These are phyloP conservation scores for Fusarium coicis DNA, from an alignment of 2,329 filamentous ascomycete genomes.

Conservation along the genomic window DNA sequence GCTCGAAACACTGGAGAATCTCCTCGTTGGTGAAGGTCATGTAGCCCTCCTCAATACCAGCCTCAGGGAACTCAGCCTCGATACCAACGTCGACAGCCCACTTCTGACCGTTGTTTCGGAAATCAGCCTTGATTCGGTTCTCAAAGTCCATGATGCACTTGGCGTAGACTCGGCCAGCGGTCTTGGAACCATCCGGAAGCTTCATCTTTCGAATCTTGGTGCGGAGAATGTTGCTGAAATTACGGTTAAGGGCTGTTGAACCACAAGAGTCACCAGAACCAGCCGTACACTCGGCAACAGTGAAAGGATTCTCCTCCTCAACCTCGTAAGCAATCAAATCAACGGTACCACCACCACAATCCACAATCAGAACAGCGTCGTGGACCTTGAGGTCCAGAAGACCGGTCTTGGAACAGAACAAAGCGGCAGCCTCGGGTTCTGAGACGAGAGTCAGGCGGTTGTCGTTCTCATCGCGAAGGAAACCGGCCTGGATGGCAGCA, in stretches of 20 bases:
- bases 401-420: constrained; percentile 98
- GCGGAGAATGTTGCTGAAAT: constrained; percentile 97
- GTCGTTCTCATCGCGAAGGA: constrained; percentile 96
- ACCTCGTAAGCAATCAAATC: constrained; percentile 99
- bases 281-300: constrained; percentile 95
- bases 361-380: constrained; percentile 97
- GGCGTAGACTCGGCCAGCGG: constrained; percentile 96
- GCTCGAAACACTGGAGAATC: constrained; percentile 98
- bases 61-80: constrained; percentile 96
- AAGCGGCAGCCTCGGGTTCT: constrained; percentile 94
- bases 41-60: constrained; percentile 97
- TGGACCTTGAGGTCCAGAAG: constrained; percentile 97
- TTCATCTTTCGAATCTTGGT: constrained; percentile 99
- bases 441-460: constrained; percentile 94
- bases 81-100: constrained; percentile 99
- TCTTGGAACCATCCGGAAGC: constrained; percentile 94
- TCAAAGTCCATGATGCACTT: constrained; percentile 99
- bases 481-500: constrained; percentile 95
- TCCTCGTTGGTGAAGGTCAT: constrained; percentile 99
- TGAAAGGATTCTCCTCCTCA: constrained; percentile 96
- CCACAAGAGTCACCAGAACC: constrained; percentile 98
- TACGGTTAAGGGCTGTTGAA: constrained; percentile 96
- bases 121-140: constrained; percentile 99
- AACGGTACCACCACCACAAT: constrained; percentile 97
- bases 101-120: constrained; percentile 98